These are phyloP conservation scores for Thielaviopsis punctulata DNA, from an alignment of 2,329 filamentous ascomycete species.

Conservation along the genomic window DNA sequence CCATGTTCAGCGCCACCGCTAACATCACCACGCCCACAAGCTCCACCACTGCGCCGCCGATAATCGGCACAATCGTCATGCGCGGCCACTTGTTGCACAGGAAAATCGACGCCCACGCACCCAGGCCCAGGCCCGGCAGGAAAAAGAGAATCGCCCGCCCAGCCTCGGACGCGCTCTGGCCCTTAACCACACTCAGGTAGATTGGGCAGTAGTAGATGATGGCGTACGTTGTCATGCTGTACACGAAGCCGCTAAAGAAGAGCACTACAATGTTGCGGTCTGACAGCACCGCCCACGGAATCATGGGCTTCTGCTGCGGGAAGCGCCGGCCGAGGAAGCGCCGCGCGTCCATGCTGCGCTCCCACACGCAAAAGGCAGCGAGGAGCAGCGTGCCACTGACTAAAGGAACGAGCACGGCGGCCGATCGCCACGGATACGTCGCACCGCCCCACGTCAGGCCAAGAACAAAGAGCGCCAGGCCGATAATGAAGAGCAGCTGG, in stretches of 20 bases:
- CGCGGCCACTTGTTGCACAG: constrained; percentile 43
- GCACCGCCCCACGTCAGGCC: constrained; percentile 39
- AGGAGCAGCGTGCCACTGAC: constrained; percentile 27
- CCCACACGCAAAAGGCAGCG: constrained; percentile 29
- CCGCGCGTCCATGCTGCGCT: constrained; percentile 36
- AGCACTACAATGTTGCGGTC: constrained; percentile 42
- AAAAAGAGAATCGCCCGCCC: constrained; percentile 45
- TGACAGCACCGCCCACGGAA: constrained; percentile 41
- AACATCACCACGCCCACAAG: constrained; percentile 41
- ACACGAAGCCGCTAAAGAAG: constrained; percentile 42
- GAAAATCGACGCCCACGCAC: constrained; percentile 39
- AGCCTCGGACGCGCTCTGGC: constrained; percentile 30
- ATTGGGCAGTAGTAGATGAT: constrained; percentile 51
- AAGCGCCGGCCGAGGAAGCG: constrained; percentile 28
- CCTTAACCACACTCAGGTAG: constrained; percentile 47
- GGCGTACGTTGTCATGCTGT: constrained; percentile 36
- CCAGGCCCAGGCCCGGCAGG: constrained; percentile 41
- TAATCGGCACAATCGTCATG: constrained; percentile 42
- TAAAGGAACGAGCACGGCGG: constrained; percentile 31
- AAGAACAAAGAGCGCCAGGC: constrained; percentile 35
- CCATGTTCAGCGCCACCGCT: constrained; percentile 35
- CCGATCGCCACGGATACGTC: constrained; percentile 32
- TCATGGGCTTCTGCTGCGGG: constrained; percentile 41
- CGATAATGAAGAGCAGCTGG: constrained; percentile 36
- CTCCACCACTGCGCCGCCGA: constrained; percentile 38